Base-by-base conservation (phyloP, 345 rosid genomes). In the Passiflora organensis region DNA sequence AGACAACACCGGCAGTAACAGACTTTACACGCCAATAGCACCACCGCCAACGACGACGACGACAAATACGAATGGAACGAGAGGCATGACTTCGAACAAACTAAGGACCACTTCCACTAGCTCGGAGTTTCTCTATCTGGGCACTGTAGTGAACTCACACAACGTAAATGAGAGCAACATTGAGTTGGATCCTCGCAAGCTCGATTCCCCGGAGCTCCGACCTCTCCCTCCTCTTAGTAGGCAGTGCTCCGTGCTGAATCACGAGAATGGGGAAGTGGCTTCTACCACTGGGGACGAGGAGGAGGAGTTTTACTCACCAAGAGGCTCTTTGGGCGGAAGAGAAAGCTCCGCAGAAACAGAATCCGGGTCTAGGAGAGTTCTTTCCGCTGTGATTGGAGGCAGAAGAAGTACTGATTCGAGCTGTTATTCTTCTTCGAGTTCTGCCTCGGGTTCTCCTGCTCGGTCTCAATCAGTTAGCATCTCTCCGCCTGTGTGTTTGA, bases 271-370 rank as follows among this genome's bases (percentile, higher is more conserved):
- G 5, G 89, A 80, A 10, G 77, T 76, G 47, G 79, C 69, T 13
- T 74, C 81, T 0, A 76, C 71, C 0, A 53, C 19, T 25, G 54
- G 19, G 20, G 38, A 28, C 9, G 84, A 77, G 4, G 89, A 79
- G 23, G 97, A 91, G 36, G 95, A 82, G 80, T 94, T 89, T 48
- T 94, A 85, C 63, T 94, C 99, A 17, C 99, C 97, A 32, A 73
- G 95, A 67, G 88, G 78, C 15, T 89, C 97, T 19, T 52, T 79
- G 45, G 82, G 75, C 1, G 93, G 89, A 16, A 53, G 80, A 5
- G 89, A 81, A 48, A 66, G 82, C 44, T 76, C 78, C 14, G 75
- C 36, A 48, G 85, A 76, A 38, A 72, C 79, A n/a, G 88, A 84
- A 81, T 91, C 76, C 67, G 79, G 74, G 15, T 93, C 99, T 12